Evolutionary conservation across 176 grass and related monocot genomes (phyloP).

Genomic region (Ananas comosus): DNA sequence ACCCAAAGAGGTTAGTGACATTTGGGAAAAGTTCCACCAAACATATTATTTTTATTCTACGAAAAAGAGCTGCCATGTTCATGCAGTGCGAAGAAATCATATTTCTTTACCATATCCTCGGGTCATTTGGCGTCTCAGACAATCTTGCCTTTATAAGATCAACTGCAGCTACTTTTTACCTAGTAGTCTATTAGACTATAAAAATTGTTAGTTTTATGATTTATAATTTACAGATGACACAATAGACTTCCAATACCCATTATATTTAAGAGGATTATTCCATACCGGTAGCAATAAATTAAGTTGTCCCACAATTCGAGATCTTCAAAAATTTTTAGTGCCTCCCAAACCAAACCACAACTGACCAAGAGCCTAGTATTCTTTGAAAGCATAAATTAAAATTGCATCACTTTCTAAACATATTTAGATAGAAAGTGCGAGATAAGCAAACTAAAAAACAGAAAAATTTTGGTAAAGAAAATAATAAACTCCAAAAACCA

Average conservation of each 20-base stretch:
- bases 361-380: conserved; percentile 80
- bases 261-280: conserved; percentile 1
- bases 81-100: neutral
- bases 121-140: conserved; percentile 62
- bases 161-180: conserved; percentile 84
- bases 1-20: no score
- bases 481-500: conserved; percentile 55
- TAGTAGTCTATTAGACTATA: conserved; percentile 45
- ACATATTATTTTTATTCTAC: no score
- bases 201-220: conserved; percentile 1
- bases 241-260: neutral
- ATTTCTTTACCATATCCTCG: conserved; percentile 70
- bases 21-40: no score
- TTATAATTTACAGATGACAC: neutral
- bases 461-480: neutral
- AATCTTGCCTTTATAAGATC: conserved; percentile 68
- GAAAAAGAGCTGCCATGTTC: no score
- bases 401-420: neutral
- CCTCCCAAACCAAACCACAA: conserved; percentile 87
- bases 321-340: conserved; percentile 75
- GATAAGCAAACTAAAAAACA: neutral
- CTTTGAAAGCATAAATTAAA: conserved; percentile 34
- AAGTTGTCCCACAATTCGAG: conserved; percentile 99
- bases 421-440: neutral
- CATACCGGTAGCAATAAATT: conserved; percentile 88